Percentiles rank a stretch among this genome's conserved stretches.
These are phyloP conservation scores for Carex cristatella DNA, from an alignment of 176 grass and related monocot species.

Conservation along the genomic window DNA sequence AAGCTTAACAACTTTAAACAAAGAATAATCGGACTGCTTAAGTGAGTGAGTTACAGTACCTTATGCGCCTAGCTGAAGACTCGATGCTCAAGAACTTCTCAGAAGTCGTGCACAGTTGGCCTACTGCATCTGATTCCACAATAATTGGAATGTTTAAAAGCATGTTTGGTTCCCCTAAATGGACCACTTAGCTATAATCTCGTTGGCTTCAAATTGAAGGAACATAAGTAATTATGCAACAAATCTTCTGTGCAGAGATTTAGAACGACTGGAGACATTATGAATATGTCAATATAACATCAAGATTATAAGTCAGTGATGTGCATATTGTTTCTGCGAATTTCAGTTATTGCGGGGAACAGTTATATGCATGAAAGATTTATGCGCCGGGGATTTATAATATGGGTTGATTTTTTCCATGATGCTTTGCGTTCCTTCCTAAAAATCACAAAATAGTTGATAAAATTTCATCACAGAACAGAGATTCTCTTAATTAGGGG, in stretches of 20 bases:
- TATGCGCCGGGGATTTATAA: neutral
- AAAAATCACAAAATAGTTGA: no score
- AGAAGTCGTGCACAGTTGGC: neutral
- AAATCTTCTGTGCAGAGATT: neutral
- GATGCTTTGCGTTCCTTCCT: neutral
- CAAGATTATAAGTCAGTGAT: neutral
- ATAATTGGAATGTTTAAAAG: neutral
- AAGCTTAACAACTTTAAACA: neutral
- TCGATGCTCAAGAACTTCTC: neutral
- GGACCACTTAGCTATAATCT: neutral
- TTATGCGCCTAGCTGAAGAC: neutral
- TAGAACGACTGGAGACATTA: neutral
- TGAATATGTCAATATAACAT: neutral
- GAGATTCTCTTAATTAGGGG: no score
- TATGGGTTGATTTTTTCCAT: neutral
- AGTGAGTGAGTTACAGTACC: neutral
- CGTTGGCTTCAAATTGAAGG: neutral
- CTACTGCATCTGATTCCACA: conserved; percentile 10
- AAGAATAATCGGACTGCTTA: neutral
- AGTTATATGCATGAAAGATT: neutral
- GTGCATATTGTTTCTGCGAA: neutral
- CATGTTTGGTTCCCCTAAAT: neutral
- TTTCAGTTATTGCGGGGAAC: neutral
- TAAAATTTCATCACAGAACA: no score
- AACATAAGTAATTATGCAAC: neutral